Evolutionary conservation across 1,284 basidiomycete species (phyloP).

Genomic region (Trametes hirsuta): DNA sequence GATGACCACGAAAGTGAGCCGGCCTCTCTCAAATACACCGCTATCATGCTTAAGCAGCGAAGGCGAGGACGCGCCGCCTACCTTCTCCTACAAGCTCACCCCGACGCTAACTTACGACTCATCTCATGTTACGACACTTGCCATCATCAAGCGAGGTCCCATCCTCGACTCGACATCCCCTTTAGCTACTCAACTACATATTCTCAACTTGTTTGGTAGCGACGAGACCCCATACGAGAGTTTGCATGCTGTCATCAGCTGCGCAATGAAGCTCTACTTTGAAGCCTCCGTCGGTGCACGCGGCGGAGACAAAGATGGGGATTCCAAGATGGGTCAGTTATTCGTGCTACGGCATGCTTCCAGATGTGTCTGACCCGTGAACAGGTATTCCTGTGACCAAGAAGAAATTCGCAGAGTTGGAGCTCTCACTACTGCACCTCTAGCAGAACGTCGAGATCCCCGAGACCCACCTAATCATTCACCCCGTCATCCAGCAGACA

Average conservation of each 20-base stretch:
- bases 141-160: slow-evolving; percentile 91
- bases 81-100: slow-evolving; percentile 72
- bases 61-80: slow-evolving; percentile 62
- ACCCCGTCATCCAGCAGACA: slow-evolving; percentile 87
- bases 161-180: slow-evolving; percentile 81
- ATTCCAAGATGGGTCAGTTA: slow-evolving; percentile 81
- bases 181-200: slow-evolving; percentile 86
- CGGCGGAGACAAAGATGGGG: slow-evolving; percentile 77
- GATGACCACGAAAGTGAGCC: slow-evolving; percentile 69
- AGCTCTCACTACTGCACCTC: slow-evolving; percentile 93
- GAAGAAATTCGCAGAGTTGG: slow-evolving; percentile 98
- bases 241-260: slow-evolving; percentile 94
- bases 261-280: slow-evolving; percentile 97
- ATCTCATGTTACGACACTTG: slow-evolving; percentile 84
- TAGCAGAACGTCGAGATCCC: slow-evolving; percentile 99
- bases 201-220: slow-evolving; percentile 91
- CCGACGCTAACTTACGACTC: slow-evolving; percentile 81
- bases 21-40: not conserved
- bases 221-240: slow-evolving; percentile 95
- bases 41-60: slow-evolving; percentile 7
- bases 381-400: slow-evolving; percentile 96
- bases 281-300: slow-evolving; percentile 90
- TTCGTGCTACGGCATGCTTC: slow-evolving; percentile 1
- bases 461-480: slow-evolving; percentile 91
- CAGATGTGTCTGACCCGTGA: not conserved